Percentiles rank a stretch among this genome's conserved stretches.
phyloP scores from a whole-genome alignment of 2,329 filamentous ascomycete genomes.

The Neonectria ditissima region DNA sequence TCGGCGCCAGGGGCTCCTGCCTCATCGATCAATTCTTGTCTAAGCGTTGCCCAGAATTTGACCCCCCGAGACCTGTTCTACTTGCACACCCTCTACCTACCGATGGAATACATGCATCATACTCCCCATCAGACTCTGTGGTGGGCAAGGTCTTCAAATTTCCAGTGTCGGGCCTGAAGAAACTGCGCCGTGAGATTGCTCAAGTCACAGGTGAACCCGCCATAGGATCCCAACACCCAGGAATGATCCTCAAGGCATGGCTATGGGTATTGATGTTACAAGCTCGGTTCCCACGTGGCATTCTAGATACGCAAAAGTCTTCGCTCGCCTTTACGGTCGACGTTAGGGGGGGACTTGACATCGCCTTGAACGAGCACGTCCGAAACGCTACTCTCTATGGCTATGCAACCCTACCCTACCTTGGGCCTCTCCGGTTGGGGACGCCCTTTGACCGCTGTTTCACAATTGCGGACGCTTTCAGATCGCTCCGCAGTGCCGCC shows the following conservation, averaged over 20 bases:
- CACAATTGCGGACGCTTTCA: background rate
- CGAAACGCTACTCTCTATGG: background rate
- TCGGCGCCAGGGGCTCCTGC: background rate
- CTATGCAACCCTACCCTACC: background rate
- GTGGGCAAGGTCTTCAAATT: background rate
- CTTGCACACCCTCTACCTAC: background rate
- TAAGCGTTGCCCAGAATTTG: background rate
- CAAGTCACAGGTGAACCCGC: no score
- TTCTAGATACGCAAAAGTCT: background rate
- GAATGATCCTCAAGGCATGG: background rate
- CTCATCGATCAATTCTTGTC: no score
- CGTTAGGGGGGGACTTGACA: background rate
- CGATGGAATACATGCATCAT: background rate
- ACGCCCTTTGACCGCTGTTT: no score
- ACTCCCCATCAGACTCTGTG: background rate
- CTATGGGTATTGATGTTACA: background rate
- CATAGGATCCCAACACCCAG: background rate
- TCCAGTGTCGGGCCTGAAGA: background rate
- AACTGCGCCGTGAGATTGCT: background rate
- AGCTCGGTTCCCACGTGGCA: background rate
- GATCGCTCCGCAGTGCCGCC: background rate
- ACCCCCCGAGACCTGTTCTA: background rate
- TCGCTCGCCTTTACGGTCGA: background rate
- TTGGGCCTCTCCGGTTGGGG: background rate
- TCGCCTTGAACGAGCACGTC: background rate